phyloP scores from a whole-genome alignment of 2,329 filamentous ascomycete genomes.

The Cladophialophora immunda region DNA sequence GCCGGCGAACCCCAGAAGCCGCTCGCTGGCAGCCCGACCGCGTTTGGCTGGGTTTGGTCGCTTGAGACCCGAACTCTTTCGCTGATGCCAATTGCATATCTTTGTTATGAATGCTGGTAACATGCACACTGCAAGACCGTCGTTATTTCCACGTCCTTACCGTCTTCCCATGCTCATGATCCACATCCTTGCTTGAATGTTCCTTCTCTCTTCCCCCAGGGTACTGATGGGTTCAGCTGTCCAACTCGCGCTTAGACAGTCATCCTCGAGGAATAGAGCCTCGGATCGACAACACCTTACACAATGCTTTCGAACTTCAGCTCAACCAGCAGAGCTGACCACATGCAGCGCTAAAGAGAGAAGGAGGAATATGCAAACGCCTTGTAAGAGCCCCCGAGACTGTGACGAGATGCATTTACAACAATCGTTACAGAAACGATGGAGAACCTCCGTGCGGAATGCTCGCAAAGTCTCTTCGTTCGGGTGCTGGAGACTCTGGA shows the following conservation, averaged over 20 bases:
- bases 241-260: neutral
- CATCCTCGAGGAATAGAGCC: neutral
- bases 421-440: neutral
- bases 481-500: neutral
- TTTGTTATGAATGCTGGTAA: too few relatives aligned
- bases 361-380: neutral
- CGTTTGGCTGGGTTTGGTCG: too few relatives aligned
- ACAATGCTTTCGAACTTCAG: neutral
- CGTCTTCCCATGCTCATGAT: neutral
- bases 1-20: too few relatives aligned
- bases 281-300: neutral
- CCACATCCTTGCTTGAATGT: neutral
- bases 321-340: neutral
- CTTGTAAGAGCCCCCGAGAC: neutral
- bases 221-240: neutral
- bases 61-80: too few relatives aligned
- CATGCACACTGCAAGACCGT: too few relatives aligned
- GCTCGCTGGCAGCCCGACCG: too few relatives aligned
- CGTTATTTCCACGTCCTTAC: too few relatives aligned
- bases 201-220: neutral
- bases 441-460: neutral
- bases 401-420: neutral
- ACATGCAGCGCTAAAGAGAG: neutral
- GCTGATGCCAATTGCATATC: too few relatives aligned
- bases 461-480: neutral